Evolutionary conservation across 1,139 yeast genomes (phyloP).

Genomic region (Magnusiomyces tetraspermus): DNA sequence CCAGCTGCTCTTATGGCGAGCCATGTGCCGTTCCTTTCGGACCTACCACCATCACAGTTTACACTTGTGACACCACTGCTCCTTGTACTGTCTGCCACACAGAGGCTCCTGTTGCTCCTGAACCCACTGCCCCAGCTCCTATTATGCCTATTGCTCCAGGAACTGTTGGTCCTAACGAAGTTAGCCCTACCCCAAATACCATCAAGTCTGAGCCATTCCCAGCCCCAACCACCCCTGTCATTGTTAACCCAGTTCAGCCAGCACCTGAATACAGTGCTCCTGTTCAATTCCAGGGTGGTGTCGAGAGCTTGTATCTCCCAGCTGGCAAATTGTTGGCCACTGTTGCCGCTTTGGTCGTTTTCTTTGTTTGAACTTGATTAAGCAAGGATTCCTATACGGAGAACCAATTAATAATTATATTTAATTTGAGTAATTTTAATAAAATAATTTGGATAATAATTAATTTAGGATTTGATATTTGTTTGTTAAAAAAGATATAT

Average conservation of each 20-base stretch:
- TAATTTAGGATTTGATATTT: too few species aligned
- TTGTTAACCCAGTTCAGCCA: not conserved
- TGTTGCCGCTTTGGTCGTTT: not conserved
- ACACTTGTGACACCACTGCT: not conserved
- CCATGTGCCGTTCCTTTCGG: constrained; percentile 7
- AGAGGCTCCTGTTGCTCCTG: not conserved
- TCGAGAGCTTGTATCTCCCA: not conserved
- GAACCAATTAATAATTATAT: too few species aligned
- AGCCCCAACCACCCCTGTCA: not conserved
- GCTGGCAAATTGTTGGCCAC: not conserved
- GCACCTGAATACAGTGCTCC: not conserved
- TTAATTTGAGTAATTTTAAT: too few species aligned
- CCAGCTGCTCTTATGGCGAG: not conserved
- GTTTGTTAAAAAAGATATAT: too few species aligned
- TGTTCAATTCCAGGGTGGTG: not conserved
- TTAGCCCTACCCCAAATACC: too few species aligned
- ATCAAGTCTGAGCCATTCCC: not conserved
- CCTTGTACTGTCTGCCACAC: constrained; percentile 4
- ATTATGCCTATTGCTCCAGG: not conserved
- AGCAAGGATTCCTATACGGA: too few species aligned
- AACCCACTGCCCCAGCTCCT: not conserved
- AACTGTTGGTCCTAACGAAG: too few species aligned
- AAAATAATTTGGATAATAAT: too few species aligned
- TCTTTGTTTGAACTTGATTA: not conserved
- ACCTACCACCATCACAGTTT: constrained; percentile 4